phyloP scores from a whole-genome alignment of 2,329 filamentous ascomycete genomes.

The Fusarium avenaceum region DNA sequence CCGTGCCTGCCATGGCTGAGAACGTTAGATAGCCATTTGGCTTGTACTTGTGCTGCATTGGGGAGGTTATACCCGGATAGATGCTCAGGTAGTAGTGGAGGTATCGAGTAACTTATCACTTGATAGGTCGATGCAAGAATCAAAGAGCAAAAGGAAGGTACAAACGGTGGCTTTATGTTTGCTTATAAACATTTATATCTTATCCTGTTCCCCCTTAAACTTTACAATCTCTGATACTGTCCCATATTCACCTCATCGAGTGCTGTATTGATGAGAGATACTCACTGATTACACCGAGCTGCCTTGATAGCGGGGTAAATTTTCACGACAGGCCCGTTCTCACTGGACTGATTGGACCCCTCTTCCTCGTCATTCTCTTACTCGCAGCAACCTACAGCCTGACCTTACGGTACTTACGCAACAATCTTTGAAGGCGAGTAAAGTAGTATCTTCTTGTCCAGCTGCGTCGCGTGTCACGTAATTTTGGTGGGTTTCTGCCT shows the following conservation, averaged over 20 bases:
- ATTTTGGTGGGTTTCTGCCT: slow-evolving; percentile 36
- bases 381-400: slow-evolving; percentile 37
- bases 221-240: not conserved
- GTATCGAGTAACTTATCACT: not conserved
- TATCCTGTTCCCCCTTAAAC: not conserved
- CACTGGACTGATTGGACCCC: slow-evolving; percentile 46
- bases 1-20: slow-evolving; percentile 26
- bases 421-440: slow-evolving; percentile 46
- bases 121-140: slow-evolving; percentile 1
- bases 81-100: not conserved
- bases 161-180: slow-evolving; percentile 6
- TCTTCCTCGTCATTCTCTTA: slow-evolving; percentile 43
- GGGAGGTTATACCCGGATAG: slow-evolving; percentile 14
- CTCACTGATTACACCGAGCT: slow-evolving; percentile 26
- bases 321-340: slow-evolving; percentile 38
- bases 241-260: not conserved
- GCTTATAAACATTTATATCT: not conserved
- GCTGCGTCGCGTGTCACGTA: slow-evolving; percentile 35
- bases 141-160: not conserved
- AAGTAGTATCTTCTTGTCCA: slow-evolving; percentile 39
- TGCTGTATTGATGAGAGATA: not conserved
- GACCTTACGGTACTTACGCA: slow-evolving; percentile 35
- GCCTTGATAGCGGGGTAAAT: slow-evolving; percentile 48
- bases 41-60: slow-evolving; percentile 13
- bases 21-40: slow-evolving; percentile 13